Evolutionary conservation across 78 protist species (phyloP), one percentile per base, ranked within the genome.

Genomic region (Isochrysis galbana): DNA sequence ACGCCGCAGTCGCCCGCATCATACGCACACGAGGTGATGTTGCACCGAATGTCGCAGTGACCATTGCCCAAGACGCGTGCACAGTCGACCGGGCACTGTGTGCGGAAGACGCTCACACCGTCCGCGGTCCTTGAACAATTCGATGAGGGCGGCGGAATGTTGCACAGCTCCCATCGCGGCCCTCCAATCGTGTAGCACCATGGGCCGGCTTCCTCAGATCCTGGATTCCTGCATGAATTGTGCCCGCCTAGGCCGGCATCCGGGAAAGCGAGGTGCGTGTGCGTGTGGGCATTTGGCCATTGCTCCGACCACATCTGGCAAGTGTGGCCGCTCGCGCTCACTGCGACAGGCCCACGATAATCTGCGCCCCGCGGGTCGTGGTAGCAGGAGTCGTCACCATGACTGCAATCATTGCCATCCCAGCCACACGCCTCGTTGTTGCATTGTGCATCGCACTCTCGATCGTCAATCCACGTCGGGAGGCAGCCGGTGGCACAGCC

Each of bases 191-290:
- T 36, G 55, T 48, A 88, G 67, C 91, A 88, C 77, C 91, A 47
- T 1, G 38, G 45, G n/a, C 47, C 42, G 14, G 0, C 41, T 0
- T 69, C 51, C 47, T 36, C 84, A 38, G 69, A 61, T 34, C 26
- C 39, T 0, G 91, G 91, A 51, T 88, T 88, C 1, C 91, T 77
- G 91, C 91, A 88, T 14, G 1, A 61, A 61, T 88, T 88, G 91
- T 88, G 77, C 34, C 39, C 82, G 55, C 91, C 91, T 38, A 88
- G 51, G 7, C 91, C 91, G 22, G 34, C 36, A 61, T 26, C 5
- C 23, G 89, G 84, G 23, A 21, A 77, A 23, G 10, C 32, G 41
- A 21, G 26, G 1, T 0, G 17, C 2, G 77, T 54, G 25, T 25
- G 4, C 34, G 51, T 54, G 54, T 88, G 91, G 54, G 61, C 61